phyloP scores from a whole-genome alignment of 352 stramenopile species.

The Globisporangium nunn region DNA sequence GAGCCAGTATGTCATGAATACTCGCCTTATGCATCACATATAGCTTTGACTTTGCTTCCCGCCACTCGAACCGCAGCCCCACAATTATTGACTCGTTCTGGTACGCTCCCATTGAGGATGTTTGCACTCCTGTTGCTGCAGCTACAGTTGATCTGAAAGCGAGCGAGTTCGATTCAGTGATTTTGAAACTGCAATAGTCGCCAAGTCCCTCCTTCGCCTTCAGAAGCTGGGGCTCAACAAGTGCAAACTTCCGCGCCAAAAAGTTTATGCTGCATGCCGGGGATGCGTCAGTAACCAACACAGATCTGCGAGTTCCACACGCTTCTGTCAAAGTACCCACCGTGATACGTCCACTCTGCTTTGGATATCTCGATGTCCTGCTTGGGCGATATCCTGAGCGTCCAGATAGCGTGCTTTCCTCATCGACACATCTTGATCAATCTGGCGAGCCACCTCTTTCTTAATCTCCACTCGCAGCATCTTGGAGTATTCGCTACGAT shows the following conservation, averaged over 20 bases:
- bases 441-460: slow-evolving; percentile 62
- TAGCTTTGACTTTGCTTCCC: slow-evolving; percentile 55
- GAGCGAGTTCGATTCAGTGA: not conserved
- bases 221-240: slow-evolving; percentile 36
- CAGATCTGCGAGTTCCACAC: not conserved
- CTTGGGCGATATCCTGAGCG: not conserved
- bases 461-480: slow-evolving; percentile 68
- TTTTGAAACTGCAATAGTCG: slow-evolving; percentile 61
- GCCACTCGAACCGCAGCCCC: slow-evolving; percentile 61
- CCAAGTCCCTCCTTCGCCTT: slow-evolving; percentile 31
- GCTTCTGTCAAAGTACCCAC: not conserved
- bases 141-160: too few relatives aligned
- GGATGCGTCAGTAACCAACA: not conserved
- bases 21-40: slow-evolving; percentile 53
- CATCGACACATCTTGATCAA: slow-evolving; percentile 38
- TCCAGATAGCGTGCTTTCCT: slow-evolving; percentile 9
- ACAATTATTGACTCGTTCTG: slow-evolving; percentile 36
- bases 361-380: not conserved
- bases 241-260: slow-evolving; percentile 36
- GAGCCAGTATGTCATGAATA: not conserved
- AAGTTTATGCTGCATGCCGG: slow-evolving; percentile 24
- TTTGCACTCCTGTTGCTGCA: too few relatives aligned
- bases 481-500: slow-evolving; percentile 42
- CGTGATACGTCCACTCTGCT: slow-evolving; percentile 3
- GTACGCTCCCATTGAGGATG: slow-evolving; percentile 8